These are phyloP conservation scores for Colletotrichum nymphaeae DNA, from an alignment of 2,329 filamentous ascomycete genomes.

Conservation along the genomic window DNA sequence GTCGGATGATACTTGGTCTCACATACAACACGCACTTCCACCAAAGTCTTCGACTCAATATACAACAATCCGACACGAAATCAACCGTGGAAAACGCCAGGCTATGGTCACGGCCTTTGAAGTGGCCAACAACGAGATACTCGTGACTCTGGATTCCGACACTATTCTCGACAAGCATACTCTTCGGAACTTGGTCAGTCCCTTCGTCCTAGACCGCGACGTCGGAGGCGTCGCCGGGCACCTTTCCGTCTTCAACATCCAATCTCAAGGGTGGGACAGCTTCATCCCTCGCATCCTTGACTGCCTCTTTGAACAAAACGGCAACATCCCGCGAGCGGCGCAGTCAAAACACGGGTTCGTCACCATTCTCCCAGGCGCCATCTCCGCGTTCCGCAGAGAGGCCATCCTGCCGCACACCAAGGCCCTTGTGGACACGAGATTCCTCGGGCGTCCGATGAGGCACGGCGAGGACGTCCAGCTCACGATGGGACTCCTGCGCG, in stretches of 20 bases:
- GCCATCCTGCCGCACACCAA: background rate
- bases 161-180: slow-evolving; percentile 11
- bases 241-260: slow-evolving; percentile 10
- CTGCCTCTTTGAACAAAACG: slow-evolving; percentile 18
- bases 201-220: slow-evolving; percentile 8
- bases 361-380: slow-evolving; percentile 12
- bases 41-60: background rate
- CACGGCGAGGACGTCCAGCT: slow-evolving; percentile 21
- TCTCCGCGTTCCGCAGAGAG: slow-evolving; percentile 11
- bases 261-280: slow-evolving; percentile 6
- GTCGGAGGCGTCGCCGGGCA: slow-evolving; percentile 15
- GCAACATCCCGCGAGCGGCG: slow-evolving; percentile 13
- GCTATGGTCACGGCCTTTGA: background rate
- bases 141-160: slow-evolving; percentile 9
- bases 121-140: background rate
- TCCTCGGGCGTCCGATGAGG: background rate
- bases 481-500: slow-evolving; percentile 3
- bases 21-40: background rate
- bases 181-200: slow-evolving; percentile 4
- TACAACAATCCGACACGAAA: background rate
- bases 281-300: slow-evolving; percentile 6
- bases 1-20: slow-evolving; percentile 7
- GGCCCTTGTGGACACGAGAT: slow-evolving; percentile 1
- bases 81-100: slow-evolving; percentile 7
- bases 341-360: slow-evolving; percentile 14